Conservation (phyloP, 495 filamentous ascomycete genomes). For the Patellaria atrata region DNA sequence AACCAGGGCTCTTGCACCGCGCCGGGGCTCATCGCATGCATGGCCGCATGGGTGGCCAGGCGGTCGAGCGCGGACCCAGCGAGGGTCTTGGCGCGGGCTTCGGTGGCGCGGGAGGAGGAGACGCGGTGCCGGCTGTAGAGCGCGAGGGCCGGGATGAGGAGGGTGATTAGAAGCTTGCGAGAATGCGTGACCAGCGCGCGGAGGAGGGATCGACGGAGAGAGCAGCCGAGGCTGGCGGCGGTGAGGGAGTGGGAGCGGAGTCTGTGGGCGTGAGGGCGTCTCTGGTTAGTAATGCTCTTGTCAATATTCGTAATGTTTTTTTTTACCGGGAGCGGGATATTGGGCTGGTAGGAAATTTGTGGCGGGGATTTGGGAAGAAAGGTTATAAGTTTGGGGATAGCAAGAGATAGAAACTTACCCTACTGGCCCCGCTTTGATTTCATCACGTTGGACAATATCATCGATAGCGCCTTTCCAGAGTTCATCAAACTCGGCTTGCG, state of each 20-base stretch:
- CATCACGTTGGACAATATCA: slow-evolving; percentile 68
- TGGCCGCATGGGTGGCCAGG: slow-evolving; percentile 65
- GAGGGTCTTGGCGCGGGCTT: slow-evolving; percentile 58
- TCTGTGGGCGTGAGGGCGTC: slow-evolving; percentile 49
- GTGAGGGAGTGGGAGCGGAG: slow-evolving; percentile 70
- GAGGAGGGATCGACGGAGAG: slow-evolving; percentile 75
- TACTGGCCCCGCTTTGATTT: slow-evolving; percentile 54
- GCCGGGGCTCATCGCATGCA: slow-evolving; percentile 45
- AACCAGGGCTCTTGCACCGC: slow-evolving; percentile 58
- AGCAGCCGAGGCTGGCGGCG: slow-evolving; percentile 74
- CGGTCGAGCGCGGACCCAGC: slow-evolving; percentile 71
- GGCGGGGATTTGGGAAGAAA: slow-evolving; percentile 15
- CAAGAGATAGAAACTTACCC: slow-evolving; percentile 49
- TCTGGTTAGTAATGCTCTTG: slow-evolving; percentile 21
- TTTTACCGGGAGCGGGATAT: too few species aligned
- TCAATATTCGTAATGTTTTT: background rate
- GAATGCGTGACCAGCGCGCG: slow-evolving; percentile 90
- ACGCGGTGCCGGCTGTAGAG: slow-evolving; percentile 45
- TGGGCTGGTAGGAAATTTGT: too few species aligned
- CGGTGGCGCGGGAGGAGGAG: slow-evolving; percentile 42
- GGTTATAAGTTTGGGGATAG: slow-evolving; percentile 1
- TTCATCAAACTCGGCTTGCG: slow-evolving; percentile 78
- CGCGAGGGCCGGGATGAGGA: slow-evolving; percentile 33
- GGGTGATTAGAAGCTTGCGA: slow-evolving; percentile 70
- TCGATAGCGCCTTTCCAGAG: slow-evolving; percentile 78